Conservation (phyloP, 495 filamentous ascomycete genomes). For the Aspergillus hancockii region DNA sequence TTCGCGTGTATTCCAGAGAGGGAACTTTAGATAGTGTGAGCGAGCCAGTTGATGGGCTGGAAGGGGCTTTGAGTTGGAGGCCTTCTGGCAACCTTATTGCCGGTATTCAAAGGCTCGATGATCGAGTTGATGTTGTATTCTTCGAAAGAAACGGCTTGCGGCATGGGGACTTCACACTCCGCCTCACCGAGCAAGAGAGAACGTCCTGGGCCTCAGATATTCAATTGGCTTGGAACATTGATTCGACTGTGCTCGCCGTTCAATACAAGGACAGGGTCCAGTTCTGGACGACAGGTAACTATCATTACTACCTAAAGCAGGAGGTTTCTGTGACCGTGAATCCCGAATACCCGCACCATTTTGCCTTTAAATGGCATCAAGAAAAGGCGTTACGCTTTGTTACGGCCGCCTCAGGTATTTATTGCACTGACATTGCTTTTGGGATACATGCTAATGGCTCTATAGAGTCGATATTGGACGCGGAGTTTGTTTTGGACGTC, state of each 20-base stretch:
- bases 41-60: conserved; percentile 88
- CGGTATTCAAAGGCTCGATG: conserved; percentile 69
- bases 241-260: conserved; percentile 88
- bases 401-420: conserved; percentile 44
- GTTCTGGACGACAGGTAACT: conserved; percentile 96
- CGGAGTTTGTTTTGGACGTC: conserved; percentile 72
- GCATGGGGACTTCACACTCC: conserved; percentile 86
- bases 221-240: conserved; percentile 78
- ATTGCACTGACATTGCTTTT: not conserved
- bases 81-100: conserved; percentile 88
- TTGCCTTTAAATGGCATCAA: conserved; percentile 72
- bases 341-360: conserved; percentile 26
- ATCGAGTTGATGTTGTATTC: conserved; percentile 81
- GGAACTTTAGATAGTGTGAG: conserved; percentile 87
- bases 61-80: conserved; percentile 86
- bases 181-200: conserved; percentile 59
- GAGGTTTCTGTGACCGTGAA: conserved; percentile 58
- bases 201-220: conserved; percentile 59
- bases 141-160: conserved; percentile 95
- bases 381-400: conserved; percentile 74
- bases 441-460: conserved; percentile 4
- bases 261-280: conserved; percentile 73
- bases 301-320: conserved; percentile 98
- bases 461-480: conserved; percentile 50
- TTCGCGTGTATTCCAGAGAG: conserved; percentile 88